Evolutionary conservation across 2,329 filamentous ascomycete genomes (phyloP).

Genomic region (Orbilia quercus): DNA sequence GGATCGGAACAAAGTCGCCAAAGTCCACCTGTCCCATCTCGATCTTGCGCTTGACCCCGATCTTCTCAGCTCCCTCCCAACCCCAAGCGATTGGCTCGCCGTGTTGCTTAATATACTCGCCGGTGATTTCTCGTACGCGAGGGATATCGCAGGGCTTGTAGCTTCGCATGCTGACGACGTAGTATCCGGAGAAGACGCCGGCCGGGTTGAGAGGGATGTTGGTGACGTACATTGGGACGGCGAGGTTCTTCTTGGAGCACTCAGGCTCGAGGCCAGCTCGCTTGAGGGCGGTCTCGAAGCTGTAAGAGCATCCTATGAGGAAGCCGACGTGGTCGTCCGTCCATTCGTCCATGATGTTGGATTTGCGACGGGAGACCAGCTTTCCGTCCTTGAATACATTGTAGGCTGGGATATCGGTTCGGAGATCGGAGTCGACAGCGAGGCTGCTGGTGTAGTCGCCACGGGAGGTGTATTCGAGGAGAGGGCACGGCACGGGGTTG

Average conservation of each 20-base stretch:
- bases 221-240: slow-evolving; percentile 73
- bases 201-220: slow-evolving; percentile 69
- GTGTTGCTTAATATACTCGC: slow-evolving; percentile 70
- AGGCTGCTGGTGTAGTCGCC: slow-evolving; percentile 65
- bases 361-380: slow-evolving; percentile 62
- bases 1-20: slow-evolving; percentile 67
- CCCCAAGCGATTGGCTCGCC: slow-evolving; percentile 75
- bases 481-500: slow-evolving; percentile 73
- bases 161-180: slow-evolving; percentile 74
- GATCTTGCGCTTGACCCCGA: slow-evolving; percentile 68
- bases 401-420: slow-evolving; percentile 71
- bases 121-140: slow-evolving; percentile 69
- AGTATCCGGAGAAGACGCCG: slow-evolving; percentile 70
- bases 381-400: slow-evolving; percentile 69
- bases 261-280: slow-evolving; percentile 67
- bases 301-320: slow-evolving; percentile 73
- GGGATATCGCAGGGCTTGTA: slow-evolving; percentile 68
- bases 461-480: slow-evolving; percentile 67
- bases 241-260: slow-evolving; percentile 63
- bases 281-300: slow-evolving; percentile 71
- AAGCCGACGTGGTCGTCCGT: slow-evolving; percentile 71
- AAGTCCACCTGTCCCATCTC: slow-evolving; percentile 68
- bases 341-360: slow-evolving; percentile 69
- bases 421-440: slow-evolving; percentile 67
- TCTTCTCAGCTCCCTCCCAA: slow-evolving; percentile 68